Evolutionary conservation across 2,329 filamentous ascomycete genomes (phyloP), one percentile per base, ranked within the genome.

Genomic region (Corniculantispora saksenae): DNA sequence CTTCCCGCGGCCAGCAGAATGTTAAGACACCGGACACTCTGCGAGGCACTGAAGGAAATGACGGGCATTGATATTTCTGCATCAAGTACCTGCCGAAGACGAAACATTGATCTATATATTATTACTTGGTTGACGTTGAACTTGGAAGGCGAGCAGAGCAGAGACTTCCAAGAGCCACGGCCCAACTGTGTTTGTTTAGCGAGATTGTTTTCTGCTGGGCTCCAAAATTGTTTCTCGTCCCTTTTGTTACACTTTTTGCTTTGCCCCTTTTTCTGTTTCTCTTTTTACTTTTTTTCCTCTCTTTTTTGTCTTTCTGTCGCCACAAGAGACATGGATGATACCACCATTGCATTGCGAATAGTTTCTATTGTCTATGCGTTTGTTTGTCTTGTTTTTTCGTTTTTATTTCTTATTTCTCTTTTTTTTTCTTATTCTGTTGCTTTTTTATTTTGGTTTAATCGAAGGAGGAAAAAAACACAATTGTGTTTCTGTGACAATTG

Each of bases 271-370:
- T 48, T 51, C 54, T 66, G 56, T 19, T 35, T 47, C 57, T 61
- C 32, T 7, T 69, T 63, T 48, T 51, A 54, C 66, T 59, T 4
- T 35, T 47, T 58, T 59, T 32, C 54, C 64, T 61, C 70, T 66
- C 69, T 64, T 71, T 64, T 66, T 71, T 69, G 67, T 66, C 63
- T 67, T 71, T 71, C 73, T 74, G 71, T 66, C 68, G 71, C 68
- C 68, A 69, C 70, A 70, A 73, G 73, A 73, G 68, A 75, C 72
- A 78, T 75, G 76, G 76, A 79, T 77, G 77, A 79, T 79, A 79
- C 77, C 77, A 79, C 74, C 75, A 74, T 76, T 74, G 74, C 77
- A 76, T 75, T 70, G 65, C 63, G 63, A 75, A 73, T 75, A 76
- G 40, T 73, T 74, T 72, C 69, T 73, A 68, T 67, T 67, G 68